Conservation (phyloP, 257 asterid species). For the Solanum tacnaense region DNA sequence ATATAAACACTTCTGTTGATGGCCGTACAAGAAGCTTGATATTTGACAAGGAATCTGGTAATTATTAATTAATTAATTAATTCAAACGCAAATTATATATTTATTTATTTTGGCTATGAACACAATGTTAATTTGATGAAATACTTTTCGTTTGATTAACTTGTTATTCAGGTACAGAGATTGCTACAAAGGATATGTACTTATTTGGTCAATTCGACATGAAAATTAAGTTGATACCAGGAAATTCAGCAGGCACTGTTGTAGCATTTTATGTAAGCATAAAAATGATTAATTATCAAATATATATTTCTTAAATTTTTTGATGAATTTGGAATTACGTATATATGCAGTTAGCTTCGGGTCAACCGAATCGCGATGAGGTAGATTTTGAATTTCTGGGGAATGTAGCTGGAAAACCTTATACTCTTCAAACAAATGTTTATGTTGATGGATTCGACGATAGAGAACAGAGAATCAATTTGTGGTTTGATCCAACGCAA, state of each 20-base stretch:
- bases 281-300: not conserved
- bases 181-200: slow-evolving; percentile 66
- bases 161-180: slow-evolving; percentile 46
- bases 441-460: slow-evolving; percentile 57
- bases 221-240: slow-evolving; percentile 69
- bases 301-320: not conserved
- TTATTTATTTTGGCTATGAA: not conserved
- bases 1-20: slow-evolving; percentile 66
- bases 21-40: slow-evolving; percentile 48
- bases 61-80: not conserved
- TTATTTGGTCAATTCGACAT: slow-evolving; percentile 79
- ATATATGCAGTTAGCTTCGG: slow-evolving; percentile 52
- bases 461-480: slow-evolving; percentile 62
- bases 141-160: not conserved
- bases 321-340: not conserved
- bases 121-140: not conserved
- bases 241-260: slow-evolving; percentile 85
- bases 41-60: slow-evolving; percentile 69
- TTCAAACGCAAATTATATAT: not conserved
- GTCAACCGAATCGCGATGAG: slow-evolving; percentile 61
- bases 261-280: slow-evolving; percentile 68
- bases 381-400: slow-evolving; percentile 94
- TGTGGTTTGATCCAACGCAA: slow-evolving; percentile 91
- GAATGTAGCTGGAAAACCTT: slow-evolving; percentile 47
- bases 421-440: slow-evolving; percentile 69